phyloP scores from a whole-genome alignment of 345 rosid genomes.

The Reutealis trisperma region DNA sequence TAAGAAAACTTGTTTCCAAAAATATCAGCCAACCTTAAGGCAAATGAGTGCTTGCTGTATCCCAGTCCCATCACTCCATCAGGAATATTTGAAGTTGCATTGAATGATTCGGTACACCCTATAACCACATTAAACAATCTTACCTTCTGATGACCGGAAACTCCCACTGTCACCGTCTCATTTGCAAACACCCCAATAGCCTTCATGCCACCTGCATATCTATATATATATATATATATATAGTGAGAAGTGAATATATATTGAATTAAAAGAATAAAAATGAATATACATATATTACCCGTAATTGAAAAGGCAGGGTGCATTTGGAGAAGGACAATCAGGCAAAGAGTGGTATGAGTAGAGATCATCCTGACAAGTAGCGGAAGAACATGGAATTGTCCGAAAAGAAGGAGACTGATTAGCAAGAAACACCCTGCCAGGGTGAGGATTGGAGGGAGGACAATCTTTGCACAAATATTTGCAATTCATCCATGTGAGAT shows the following conservation, averaged over 20 bases:
- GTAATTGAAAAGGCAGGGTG: conserved; percentile 34
- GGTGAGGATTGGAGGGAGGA: background rate
- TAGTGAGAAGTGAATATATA: background rate
- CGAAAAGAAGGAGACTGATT: conserved; percentile 20
- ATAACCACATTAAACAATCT: conserved; percentile 17
- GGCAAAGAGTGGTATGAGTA: background rate
- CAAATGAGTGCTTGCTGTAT: conserved; percentile 20
- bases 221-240: background rate
- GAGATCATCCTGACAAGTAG: conserved; percentile 16
- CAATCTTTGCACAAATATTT: conserved; percentile 4
- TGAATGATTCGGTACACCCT: conserved; percentile 25
- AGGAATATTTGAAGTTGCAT: background rate
- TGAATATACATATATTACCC: conserved; percentile 13
- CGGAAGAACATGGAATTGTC: conserved; percentile 28
- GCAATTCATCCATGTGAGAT: conserved; percentile 37
- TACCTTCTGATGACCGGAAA: background rate
- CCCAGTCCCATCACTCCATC: conserved; percentile 40
- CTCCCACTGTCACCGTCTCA: conserved; percentile 24
- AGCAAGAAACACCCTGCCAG: conserved; percentile 17
- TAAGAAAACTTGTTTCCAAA: conserved; percentile 38
- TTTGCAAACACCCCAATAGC: conserved; percentile 23
- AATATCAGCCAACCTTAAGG: conserved; percentile 10
- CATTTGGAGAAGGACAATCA: conserved; percentile 7
- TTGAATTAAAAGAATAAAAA: background rate
- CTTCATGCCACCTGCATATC: conserved; percentile 19